Evolutionary conservation across 2,329 filamentous ascomycete species (phyloP).

Genomic region (Corynespora cassiicola): DNA sequence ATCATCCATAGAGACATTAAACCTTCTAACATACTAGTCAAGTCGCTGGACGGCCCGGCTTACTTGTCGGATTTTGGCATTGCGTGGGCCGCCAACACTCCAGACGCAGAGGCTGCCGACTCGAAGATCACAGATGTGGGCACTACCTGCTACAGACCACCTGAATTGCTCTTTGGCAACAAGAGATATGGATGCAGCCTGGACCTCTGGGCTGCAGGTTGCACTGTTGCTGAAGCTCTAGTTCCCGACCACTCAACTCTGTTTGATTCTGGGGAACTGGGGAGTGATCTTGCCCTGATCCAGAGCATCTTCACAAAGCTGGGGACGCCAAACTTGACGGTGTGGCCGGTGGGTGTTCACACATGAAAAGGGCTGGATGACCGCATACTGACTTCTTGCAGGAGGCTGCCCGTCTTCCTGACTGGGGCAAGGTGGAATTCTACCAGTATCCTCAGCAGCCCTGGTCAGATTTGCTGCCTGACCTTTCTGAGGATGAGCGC

Average conservation of each 20-base stretch:
- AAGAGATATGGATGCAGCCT: slow-evolving; percentile 73
- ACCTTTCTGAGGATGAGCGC: slow-evolving; percentile 63
- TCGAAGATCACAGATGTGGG: slow-evolving; percentile 91
- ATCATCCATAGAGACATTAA: slow-evolving; percentile 96
- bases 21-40: slow-evolving; percentile 83
- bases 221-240: slow-evolving; percentile 80
- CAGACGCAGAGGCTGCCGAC: slow-evolving; percentile 66
- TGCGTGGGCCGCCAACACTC: slow-evolving; percentile 73
- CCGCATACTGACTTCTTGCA: slow-evolving; percentile 26
- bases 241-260: slow-evolving; percentile 64
- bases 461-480: slow-evolving; percentile 75
- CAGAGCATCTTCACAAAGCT: slow-evolving; percentile 91
- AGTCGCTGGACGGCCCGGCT: slow-evolving; percentile 71
- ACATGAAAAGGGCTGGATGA: not conserved
- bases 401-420: slow-evolving; percentile 74
- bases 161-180: slow-evolving; percentile 88
- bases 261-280: slow-evolving; percentile 88
- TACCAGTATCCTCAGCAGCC: slow-evolving; percentile 69
- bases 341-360: slow-evolving; percentile 73
- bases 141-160: slow-evolving; percentile 87
- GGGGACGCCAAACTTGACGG: slow-evolving; percentile 80
- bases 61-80: slow-evolving; percentile 92
- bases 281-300: slow-evolving; percentile 89
- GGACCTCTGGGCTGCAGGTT: slow-evolving; percentile 90
- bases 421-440: slow-evolving; percentile 89